Evolutionary conservation across 2,329 filamentous ascomycete genomes (phyloP).

Genomic region (Fusarium verrucosum): DNA sequence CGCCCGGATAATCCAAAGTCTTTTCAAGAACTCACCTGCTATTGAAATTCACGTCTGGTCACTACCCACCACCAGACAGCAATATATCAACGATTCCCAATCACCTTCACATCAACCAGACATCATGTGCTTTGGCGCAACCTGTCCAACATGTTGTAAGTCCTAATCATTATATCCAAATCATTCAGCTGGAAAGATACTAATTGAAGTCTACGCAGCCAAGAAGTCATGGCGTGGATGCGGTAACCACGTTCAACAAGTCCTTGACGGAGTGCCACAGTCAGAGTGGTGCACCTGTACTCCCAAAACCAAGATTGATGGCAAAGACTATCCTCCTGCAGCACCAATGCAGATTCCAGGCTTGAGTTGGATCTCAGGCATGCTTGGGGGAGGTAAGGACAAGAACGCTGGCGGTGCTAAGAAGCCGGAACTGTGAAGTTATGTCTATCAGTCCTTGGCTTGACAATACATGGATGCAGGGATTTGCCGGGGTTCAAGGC

Average conservation of each 20-base stretch:
- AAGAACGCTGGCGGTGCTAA: slow-evolving; percentile 1
- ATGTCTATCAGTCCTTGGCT: not conserved
- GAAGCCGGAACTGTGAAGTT: slow-evolving; percentile 36
- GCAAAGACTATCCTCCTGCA: slow-evolving; percentile 57
- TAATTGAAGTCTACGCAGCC: slow-evolving; percentile 44
- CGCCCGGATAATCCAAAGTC: not conserved
- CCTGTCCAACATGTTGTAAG: slow-evolving; percentile 56
- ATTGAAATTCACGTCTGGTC: not conserved
- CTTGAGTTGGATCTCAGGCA: slow-evolving; percentile 50
- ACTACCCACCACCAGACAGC: too few species aligned
- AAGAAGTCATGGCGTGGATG: slow-evolving; percentile 62
- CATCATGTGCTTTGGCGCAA: slow-evolving; percentile 55
- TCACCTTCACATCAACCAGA: not conserved
- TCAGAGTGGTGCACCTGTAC: slow-evolving; percentile 60
- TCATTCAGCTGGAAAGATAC: not conserved
- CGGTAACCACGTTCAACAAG: slow-evolving; percentile 57
- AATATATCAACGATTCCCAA: not conserved
- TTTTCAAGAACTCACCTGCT: not conserved
- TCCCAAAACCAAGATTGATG: slow-evolving; percentile 55
- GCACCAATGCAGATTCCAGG: slow-evolving; percentile 53
- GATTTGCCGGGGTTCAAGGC: not conserved
- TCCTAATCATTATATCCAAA: not conserved
- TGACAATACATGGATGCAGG: not conserved
- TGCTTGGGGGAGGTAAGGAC: slow-evolving; percentile 30
- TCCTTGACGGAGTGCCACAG: slow-evolving; percentile 56